Evolutionary conservation across 2,329 filamentous ascomycete genomes (phyloP).

Genomic region (Pseudogymnoascus sp.): DNA sequence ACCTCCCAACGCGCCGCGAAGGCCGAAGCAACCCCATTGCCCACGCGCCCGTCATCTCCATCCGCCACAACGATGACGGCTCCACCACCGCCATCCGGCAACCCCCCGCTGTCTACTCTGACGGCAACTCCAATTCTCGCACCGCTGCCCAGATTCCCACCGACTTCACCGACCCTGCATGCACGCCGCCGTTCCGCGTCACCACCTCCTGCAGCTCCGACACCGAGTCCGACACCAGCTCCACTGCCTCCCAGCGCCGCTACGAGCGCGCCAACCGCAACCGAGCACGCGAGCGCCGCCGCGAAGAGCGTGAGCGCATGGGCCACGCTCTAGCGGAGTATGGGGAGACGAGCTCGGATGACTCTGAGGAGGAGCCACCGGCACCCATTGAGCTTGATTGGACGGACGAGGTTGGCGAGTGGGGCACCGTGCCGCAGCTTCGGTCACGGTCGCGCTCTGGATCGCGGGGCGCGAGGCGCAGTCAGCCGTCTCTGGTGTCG

Average conservation of each 20-base stretch:
- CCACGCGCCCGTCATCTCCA: constrained; percentile 39
- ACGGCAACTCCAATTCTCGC: constrained; percentile 35
- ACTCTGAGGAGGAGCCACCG: neutral
- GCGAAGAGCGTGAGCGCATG: neutral
- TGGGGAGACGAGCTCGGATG: neutral
- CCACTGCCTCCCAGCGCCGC: constrained; percentile 12
- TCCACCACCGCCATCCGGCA: constrained; percentile 39
- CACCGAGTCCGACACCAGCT: constrained; percentile 41
- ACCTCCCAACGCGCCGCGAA: constrained; percentile 30
- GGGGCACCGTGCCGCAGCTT: neutral
- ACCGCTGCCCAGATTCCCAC: constrained; percentile 46
- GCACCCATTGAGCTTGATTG: neutral
- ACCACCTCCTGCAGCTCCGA: constrained; percentile 53
- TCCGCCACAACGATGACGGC: constrained; percentile 46
- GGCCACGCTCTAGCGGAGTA: neutral
- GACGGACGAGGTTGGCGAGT: neutral
- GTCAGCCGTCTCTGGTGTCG: neutral
- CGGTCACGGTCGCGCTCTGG: neutral
- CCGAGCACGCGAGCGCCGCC: neutral
- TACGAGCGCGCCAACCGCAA: constrained; percentile 32
- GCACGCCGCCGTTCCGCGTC: constrained; percentile 44
- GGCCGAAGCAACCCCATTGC: constrained; percentile 25
- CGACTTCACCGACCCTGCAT: constrained; percentile 41
- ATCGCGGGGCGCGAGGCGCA: neutral
- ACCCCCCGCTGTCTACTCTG: constrained; percentile 34